Conservation (phyloP, 306 rosid genomes). For the Inga leiocalycina region DNA sequence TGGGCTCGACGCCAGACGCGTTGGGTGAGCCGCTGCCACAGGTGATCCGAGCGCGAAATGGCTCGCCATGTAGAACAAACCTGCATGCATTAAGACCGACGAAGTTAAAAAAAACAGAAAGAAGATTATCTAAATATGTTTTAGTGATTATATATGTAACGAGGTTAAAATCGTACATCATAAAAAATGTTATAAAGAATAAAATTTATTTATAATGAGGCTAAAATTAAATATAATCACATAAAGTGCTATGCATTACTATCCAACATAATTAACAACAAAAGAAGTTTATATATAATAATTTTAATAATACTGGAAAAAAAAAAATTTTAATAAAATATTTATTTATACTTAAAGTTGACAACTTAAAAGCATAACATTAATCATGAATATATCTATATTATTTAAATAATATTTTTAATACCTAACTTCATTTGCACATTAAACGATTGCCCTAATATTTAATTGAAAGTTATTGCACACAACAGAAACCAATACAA, state of each 20-base stretch:
- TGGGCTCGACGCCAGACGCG: constrained; percentile 63
- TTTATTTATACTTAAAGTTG: too few relatives aligned
- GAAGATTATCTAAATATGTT: background rate
- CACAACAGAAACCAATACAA: background rate
- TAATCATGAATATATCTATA: too few relatives aligned
- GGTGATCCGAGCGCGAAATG: constrained; percentile 58
- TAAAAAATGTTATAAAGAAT: too few relatives aligned
- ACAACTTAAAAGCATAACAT: too few relatives aligned
- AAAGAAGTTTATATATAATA: background rate
- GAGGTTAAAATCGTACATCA: too few relatives aligned
- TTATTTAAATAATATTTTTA: too few relatives aligned
- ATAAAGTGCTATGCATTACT: background rate
- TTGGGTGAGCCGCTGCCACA: constrained; percentile 64
- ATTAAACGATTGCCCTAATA: background rate
- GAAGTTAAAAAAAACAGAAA: background rate
- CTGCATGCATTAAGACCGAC: constrained; percentile 38
- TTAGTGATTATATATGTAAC: too few relatives aligned
- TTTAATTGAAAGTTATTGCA: background rate
- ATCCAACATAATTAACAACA: background rate
- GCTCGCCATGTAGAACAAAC: constrained; percentile 88
- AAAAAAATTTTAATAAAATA: too few relatives aligned
- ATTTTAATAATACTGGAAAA: too few relatives aligned
- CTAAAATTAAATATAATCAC: too few relatives aligned
- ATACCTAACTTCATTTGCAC: background rate
- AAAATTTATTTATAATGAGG: too few relatives aligned